A percentile compares a stretch with the other conserved stretches of the same genome.
phyloP scores from a whole-genome alignment of 495 filamentous ascomycete species.

The Jackrogersella multiformis region DNA sequence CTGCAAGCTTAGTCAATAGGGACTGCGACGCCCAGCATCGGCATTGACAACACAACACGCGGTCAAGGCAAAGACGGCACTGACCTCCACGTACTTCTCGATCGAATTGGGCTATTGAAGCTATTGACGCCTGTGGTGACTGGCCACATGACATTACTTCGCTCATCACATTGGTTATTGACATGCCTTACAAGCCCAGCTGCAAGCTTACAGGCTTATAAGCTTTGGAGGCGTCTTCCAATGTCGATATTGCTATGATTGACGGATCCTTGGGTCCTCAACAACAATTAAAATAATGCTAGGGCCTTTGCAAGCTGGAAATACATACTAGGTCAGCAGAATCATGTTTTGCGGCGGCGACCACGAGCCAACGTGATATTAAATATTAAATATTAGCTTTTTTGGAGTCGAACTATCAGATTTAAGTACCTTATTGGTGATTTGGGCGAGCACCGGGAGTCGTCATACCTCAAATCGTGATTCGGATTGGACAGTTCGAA shows the following conservation, averaged over 20 bases:
- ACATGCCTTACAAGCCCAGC: constrained; percentile 10
- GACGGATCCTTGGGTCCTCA: too few species aligned
- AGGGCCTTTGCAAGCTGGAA: constrained; percentile 5
- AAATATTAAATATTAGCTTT: constrained; percentile 4
- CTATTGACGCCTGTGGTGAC: background rate
- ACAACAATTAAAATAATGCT: too few species aligned
- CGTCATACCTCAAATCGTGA: constrained; percentile 24
- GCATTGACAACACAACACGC: constrained; percentile 33
- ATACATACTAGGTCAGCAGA: background rate
- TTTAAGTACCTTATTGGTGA: constrained; percentile 9
- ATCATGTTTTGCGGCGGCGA: constrained; percentile 13
- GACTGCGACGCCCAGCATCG: too few species aligned
- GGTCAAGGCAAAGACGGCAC: constrained; percentile 21
- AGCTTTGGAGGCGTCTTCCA: background rate
- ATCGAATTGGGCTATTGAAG: constrained; percentile 12
- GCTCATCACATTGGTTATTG: constrained; percentile 19
- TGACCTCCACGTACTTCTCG: constrained; percentile 30
- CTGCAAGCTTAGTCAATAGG: background rate
- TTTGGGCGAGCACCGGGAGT: background rate
- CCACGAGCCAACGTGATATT: constrained; percentile 9
- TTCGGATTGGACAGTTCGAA: background rate
- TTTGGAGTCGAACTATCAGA: constrained; percentile 1
- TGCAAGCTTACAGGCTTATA: too few species aligned
- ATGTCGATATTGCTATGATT: too few species aligned
- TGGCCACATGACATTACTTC: constrained; percentile 24